Evolutionary conservation across 495 filamentous ascomycete genomes (phyloP), one percentile per base, ranked within the genome.

Genomic region (Podospora australis): DNA sequence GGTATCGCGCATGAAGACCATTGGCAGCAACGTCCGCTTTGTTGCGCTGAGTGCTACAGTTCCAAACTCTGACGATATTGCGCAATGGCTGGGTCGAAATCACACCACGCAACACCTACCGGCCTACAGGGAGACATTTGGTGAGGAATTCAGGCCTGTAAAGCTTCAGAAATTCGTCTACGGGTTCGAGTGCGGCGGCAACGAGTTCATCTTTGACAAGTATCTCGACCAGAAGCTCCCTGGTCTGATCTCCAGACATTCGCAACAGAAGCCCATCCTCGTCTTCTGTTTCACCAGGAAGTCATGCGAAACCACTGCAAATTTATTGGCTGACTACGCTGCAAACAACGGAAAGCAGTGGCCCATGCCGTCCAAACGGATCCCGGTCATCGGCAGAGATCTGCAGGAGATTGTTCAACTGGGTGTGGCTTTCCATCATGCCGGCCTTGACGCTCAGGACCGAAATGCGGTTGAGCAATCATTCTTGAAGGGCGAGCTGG

Each of bases 1-100:
- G 8, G 90, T 96, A 2, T 96, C 91, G 29, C 84, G 92, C 5
- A 98, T 96, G 92, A 96, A 96, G 67, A 86, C 86, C 0, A 84
- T 90, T 44, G 87, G 87, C 1, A 84, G 85, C 0, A 81, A 88
- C 63, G 83, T 97, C 2, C 82, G 92, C 10, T 97, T 98, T 54
- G 71, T 98, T 19, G 92, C 92, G 11, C 67, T 96, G 25, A 95
- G 90, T 62, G 92, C 92, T 20, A 98, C 92, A 1, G 81, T 96
- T 11, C 92, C 92, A 0, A 98, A 98, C 56, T 90, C 88, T 1
- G 74, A 82, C 20, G 92, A 98, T 60, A 85, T 98, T 53, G 90
- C 90, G 5, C 77, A 73, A 1, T 98, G 92, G 92, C 70, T 98
- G n/a, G 92, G 92, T 3, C 87, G 78, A 49, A 78, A 86, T 61